These are phyloP conservation scores for Colletotrichum theobromicola DNA, from an alignment of 2,329 filamentous ascomycete species.

Conservation along the genomic window DNA sequence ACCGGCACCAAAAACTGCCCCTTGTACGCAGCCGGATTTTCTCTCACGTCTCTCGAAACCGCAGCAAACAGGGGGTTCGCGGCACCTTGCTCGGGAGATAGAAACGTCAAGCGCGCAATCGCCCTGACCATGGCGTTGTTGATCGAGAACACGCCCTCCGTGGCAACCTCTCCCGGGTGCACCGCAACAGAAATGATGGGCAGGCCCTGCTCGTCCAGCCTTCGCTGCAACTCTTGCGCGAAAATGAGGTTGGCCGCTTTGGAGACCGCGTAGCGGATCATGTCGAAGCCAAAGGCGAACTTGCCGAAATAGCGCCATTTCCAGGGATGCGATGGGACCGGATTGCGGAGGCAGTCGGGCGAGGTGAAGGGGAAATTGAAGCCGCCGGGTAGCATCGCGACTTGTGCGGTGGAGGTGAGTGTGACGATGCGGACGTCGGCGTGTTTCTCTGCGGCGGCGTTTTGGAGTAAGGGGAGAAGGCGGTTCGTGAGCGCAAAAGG, in stretches of 20 bases:
- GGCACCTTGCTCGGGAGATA: slow-evolving; percentile 19
- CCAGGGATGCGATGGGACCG: slow-evolving; percentile 12
- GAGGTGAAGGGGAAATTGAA: slow-evolving; percentile 24
- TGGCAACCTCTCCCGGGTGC: slow-evolving; percentile 23
- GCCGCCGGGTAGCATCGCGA: slow-evolving; percentile 13
- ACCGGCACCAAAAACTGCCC: slow-evolving; percentile 16
- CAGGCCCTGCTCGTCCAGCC: slow-evolving; percentile 6
- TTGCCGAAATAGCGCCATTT: slow-evolving; percentile 5
- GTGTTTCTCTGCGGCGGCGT: neutral
- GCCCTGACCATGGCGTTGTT: neutral
- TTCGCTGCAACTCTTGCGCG: slow-evolving; percentile 21
- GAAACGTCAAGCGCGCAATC: neutral
- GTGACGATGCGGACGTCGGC: slow-evolving; percentile 29
- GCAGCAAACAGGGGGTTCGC: slow-evolving; percentile 21
- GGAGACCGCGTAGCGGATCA: slow-evolving; percentile 26
- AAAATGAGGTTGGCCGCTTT: slow-evolving; percentile 25
- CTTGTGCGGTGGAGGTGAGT: slow-evolving; percentile 20
- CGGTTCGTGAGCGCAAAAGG: slow-evolving; percentile 28
- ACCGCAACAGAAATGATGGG: slow-evolving; percentile 21
- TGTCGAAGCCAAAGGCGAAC: slow-evolving; percentile 23
- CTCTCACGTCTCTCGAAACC: slow-evolving; percentile 2
- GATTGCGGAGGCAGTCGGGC: neutral
- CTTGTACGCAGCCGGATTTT: slow-evolving; percentile 7
- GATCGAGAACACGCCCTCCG: neutral
- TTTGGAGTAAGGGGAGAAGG: slow-evolving; percentile 30